These are phyloP conservation scores for Plantago coronopus DNA, from an alignment of 305 asterid genomes.

Conservation along the genomic window DNA sequence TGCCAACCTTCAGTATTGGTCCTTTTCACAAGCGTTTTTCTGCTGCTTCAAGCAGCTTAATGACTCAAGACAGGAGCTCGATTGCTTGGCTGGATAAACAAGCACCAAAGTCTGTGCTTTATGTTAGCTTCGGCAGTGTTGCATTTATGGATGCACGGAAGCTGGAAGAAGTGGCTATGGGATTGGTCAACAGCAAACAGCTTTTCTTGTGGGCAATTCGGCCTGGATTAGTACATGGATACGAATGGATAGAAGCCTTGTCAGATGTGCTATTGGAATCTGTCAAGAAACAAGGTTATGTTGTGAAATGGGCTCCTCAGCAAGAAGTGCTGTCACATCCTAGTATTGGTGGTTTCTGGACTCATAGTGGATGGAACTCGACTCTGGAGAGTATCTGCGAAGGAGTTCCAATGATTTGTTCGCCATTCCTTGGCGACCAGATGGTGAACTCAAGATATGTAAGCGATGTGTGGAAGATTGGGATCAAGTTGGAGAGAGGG, in stretches of 20 bases:
- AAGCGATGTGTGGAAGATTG: slow-evolving; percentile 42
- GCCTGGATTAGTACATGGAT: slow-evolving; percentile 37
- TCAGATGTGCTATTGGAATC: slow-evolving; percentile 27
- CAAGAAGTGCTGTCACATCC: slow-evolving; percentile 48
- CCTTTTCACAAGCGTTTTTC: slow-evolving; percentile 47
- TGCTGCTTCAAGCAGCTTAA: slow-evolving; percentile 41
- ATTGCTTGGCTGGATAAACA: slow-evolving; percentile 47
- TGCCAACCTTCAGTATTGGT: slow-evolving; percentile 42
- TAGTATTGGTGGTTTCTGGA: slow-evolving; percentile 50
- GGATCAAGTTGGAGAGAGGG: slow-evolving; percentile 40
- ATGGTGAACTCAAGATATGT: slow-evolving; percentile 42
- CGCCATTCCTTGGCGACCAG: slow-evolving; percentile 45
- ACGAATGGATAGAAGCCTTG: slow-evolving; percentile 30
- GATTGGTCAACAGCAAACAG: slow-evolving; percentile 40
- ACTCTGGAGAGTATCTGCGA: slow-evolving; percentile 49
- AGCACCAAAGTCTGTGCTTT: slow-evolving; percentile 41
- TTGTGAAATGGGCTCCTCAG: slow-evolving; percentile 60
- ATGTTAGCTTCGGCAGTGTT: slow-evolving; percentile 52
- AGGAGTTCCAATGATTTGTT: slow-evolving; percentile 55
- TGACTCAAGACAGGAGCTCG: slow-evolving; percentile 37
- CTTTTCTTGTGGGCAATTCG: slow-evolving; percentile 52
- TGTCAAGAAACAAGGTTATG: slow-evolving; percentile 27
- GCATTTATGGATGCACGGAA: slow-evolving; percentile 34
- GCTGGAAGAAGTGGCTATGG: slow-evolving; percentile 41
- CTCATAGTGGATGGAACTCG: slow-evolving; percentile 66